Evolutionary conservation across 805 yeast species (phyloP).

Genomic region (Yueomyces sinensis): DNA sequence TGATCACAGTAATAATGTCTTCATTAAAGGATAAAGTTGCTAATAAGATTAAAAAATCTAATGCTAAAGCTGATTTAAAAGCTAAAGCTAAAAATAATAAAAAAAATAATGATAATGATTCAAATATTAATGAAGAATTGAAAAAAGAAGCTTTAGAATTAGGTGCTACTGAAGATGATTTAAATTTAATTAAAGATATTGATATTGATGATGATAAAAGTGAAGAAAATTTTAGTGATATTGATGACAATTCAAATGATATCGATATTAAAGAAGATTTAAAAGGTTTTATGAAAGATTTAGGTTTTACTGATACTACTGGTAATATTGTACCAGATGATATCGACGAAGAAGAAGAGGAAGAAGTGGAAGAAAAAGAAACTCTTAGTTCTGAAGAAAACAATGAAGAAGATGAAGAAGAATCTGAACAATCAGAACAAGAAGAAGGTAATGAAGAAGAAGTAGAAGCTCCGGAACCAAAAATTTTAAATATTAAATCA

Average conservation of each 20-base stretch:
- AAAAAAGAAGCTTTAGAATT: constrained; percentile 65
- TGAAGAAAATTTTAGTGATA: constrained; percentile 27
- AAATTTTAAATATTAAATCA: constrained; percentile 10
- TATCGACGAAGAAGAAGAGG: constrained; percentile 20
- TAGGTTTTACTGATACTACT: constrained; percentile 39
- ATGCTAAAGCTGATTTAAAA: constrained; percentile 13
- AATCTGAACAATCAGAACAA: constrained; percentile 12
- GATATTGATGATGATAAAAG: constrained; percentile 34
- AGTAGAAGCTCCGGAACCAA: constrained; percentile 13
- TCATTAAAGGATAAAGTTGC: constrained; percentile 56
- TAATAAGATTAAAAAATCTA: constrained; percentile 29
- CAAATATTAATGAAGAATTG: constrained; percentile 21
- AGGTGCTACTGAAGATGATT: constrained; percentile 81
- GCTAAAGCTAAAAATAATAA: constrained; percentile 9
- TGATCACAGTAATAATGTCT: constrained; percentile 21
- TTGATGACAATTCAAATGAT: constrained; percentile 24
- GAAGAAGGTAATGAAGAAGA: constrained; percentile 21
- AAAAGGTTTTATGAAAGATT: constrained; percentile 45
- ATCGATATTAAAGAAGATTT: constrained; percentile 39
- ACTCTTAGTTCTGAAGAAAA: constrained; percentile 4
- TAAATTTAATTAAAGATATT: constrained; percentile 46
- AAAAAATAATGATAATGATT: constrained; percentile 5
- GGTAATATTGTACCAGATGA: constrained; percentile 17
- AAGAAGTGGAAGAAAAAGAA: constrained; percentile 12
- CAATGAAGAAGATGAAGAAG: constrained; percentile 12